Base-by-base conservation (phyloP, 305 asterid genomes). In the Fraxinus floribunda region DNA sequence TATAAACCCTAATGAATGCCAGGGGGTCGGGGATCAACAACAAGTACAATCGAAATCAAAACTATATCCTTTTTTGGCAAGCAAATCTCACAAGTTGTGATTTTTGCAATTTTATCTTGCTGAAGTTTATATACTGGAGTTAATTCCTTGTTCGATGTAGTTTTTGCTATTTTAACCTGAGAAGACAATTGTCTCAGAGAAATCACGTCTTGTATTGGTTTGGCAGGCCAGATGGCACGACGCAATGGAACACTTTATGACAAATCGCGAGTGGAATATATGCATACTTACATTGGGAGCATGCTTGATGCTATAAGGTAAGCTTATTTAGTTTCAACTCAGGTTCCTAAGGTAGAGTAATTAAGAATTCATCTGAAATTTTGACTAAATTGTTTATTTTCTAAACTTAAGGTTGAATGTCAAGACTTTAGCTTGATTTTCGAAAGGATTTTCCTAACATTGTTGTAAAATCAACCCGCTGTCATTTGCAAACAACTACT, bases 241-340 rank as follows among this genome's bases (percentile, higher is more conserved):
- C 92, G 91, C 22, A 84, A 88, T 55, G 81, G 80, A 79, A 87
- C 88, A 7, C 83, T 91, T 22, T 44, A 82, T 1, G 94, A 91
- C 80, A 84, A 83, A 10, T 0, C 87, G 3, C 76, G 95, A 24
- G 91, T 87, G 80, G 89, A 89, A 24, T 91, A 83, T 77, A 10
- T 89, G 34, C 91, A 85, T 0, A 85, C 88, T 44, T 90, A 79
- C 80, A 85, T 90, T 20, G 89, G 89, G 3, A 80, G 85, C 74
- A 9, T 86, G 83, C 92, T 89, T 66, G 91, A 90, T 78, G 92
- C 90, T 41, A 3, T 90, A 30, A 89, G 92, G 73, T 64, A 22
- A 22, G 35, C 32, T 7, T 66, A 3, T 24, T 32, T 13, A 24
- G 15, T 26, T 66, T 10, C 74, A 66, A 66, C 36, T 26, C 16